Base-by-base conservation (phyloP, 192 early-diverging fungal species). In the Coemansia umbellata region DNA sequence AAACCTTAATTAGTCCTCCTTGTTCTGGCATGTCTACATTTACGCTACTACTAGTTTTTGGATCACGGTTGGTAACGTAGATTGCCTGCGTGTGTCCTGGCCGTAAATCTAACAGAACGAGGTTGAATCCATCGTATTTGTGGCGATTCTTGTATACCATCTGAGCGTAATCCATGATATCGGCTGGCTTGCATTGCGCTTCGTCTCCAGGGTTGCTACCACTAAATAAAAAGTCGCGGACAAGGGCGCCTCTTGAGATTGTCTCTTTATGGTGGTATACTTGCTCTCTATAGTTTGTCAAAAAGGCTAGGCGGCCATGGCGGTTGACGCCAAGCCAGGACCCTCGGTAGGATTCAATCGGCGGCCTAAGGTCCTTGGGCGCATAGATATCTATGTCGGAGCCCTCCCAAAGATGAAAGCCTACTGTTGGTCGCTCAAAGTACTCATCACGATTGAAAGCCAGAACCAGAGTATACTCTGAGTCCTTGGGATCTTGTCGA, bases 361-460 rank as follows among this genome's bases (percentile, higher is more conserved):
- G 13, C 8, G 73, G 73, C 50, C 58, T 50, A 0, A 65, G 54
- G 27, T 76, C 73, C 14, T 54, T 36, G 2, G 73, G 73, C n/a
- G 73, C 73, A n/a, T 47, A 62, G 17, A 69, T 48, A 13, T 41
- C 22, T 3, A 4, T 14, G 18, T 66, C 57, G 21, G 36, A 4
- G 9, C 10, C 14, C 8, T 36, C 3, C 73, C 73, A 76, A 36
- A 33, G 33, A 28, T 76, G 73, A 44, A 69, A 64, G 0, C 53
- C 58, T 10, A 21, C 24, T 1, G 73, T 76, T 4, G 73, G 66
- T 5, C 73, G 66, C 3, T 45, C 48, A 24, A 69, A 65, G 40
- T 36, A 67, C 47, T 69, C 73, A 37, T 76, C 73, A 0, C 73
- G 60, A 54, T 76, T 76, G 50, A 76, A 76, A 1, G 57, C 53